Evolutionary conservation across 2,329 filamentous ascomycete species (phyloP).

Genomic region (Alternaria gaisen): DNA sequence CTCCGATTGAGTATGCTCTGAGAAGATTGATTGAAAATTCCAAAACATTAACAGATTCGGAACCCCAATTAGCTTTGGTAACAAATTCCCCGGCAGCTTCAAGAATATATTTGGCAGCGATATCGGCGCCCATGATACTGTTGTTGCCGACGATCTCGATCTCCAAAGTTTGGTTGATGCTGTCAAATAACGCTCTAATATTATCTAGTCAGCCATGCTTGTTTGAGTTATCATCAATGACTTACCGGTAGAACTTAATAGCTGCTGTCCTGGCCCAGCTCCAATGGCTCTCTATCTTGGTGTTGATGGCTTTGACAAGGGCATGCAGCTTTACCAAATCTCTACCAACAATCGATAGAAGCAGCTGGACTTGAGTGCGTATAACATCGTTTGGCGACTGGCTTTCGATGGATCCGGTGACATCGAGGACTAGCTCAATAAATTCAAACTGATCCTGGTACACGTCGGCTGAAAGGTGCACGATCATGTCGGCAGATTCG

Average conservation of each 20-base stretch:
- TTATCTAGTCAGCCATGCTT: background rate
- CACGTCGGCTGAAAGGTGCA: background rate
- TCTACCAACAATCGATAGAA: background rate
- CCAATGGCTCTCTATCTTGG: background rate
- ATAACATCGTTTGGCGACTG: background rate
- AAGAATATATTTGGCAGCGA: background rate
- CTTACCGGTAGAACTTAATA: conserved; percentile 6
- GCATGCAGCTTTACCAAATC: background rate
- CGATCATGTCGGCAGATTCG: background rate
- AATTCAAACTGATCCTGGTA: conserved; percentile 2
- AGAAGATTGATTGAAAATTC: background rate
- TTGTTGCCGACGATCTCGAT: background rate
- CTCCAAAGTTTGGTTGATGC: background rate
- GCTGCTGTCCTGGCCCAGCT: background rate
- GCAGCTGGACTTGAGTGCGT: background rate
- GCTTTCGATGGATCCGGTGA: background rate
- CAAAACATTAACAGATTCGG: background rate
- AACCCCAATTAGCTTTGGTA: background rate
- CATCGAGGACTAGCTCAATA: background rate
- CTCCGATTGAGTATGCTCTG: background rate
- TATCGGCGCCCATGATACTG: background rate
- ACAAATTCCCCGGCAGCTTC: background rate
- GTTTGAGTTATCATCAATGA: accelerated
- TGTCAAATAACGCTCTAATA: background rate
- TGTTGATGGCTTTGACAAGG: background rate